A percentile compares a stretch with the other conserved stretches of the same genome.
These are phyloP conservation scores for Endocarpon pusillum DNA, from an alignment of 495 filamentous ascomycete species.

Conservation along the genomic window DNA sequence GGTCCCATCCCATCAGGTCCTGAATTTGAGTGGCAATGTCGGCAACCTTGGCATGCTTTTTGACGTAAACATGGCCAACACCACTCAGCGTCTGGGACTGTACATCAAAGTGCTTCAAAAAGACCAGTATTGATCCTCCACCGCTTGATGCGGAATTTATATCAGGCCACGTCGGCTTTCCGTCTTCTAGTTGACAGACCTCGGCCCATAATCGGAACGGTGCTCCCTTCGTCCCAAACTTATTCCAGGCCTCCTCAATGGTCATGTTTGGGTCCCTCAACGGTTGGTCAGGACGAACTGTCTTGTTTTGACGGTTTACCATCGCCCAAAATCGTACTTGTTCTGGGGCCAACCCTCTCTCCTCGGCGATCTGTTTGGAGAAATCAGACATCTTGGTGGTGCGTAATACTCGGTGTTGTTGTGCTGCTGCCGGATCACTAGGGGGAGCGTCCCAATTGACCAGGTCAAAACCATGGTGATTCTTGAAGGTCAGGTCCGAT, in stretches of 20 bases:
- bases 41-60: conserved; percentile 67
- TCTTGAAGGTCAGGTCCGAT: conserved; percentile 59
- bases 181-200: conserved; percentile 47
- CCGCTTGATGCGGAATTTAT: conserved; percentile 22
- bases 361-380: conserved; percentile 45
- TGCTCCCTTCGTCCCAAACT: conserved; percentile 48
- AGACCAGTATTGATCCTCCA: conserved; percentile 55
- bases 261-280: conserved; percentile 61
- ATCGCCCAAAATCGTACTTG: conserved; percentile 80
- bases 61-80: conserved; percentile 67
- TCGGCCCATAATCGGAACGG: conserved; percentile 80
- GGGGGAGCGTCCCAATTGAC: conserved; percentile 53
- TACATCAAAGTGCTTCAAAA: conserved; percentile 82
- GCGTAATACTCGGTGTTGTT: conserved; percentile 49
- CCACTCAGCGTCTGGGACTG: conserved; percentile 58
- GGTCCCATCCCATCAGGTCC: conserved; percentile 75
- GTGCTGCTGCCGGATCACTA: conserved; percentile 38
- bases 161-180: conserved; percentile 50
- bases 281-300: conserved; percentile 73
- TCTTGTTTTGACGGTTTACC: conserved; percentile 98
- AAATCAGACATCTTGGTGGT: conserved; percentile 60
- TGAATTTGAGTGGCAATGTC: conserved; percentile 70
- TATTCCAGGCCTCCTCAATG: conserved; percentile 62
- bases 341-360: conserved; percentile 38
- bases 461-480: conserved; percentile 74